These are phyloP conservation scores for Termitomyces sp. DNA, from an alignment of 768 basidiomycete species.

Conservation along the genomic window DNA sequence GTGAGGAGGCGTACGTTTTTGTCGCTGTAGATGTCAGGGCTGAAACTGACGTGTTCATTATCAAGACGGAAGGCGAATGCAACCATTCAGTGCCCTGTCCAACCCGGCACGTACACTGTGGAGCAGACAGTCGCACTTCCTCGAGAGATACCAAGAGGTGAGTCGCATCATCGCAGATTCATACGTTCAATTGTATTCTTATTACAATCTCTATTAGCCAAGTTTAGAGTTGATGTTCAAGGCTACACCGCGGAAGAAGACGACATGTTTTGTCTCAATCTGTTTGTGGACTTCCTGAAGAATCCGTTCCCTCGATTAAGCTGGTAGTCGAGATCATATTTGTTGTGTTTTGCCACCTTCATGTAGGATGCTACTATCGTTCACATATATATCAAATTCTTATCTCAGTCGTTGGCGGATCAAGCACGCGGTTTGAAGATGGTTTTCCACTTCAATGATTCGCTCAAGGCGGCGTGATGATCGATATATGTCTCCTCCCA, in stretches of 20 bases:
- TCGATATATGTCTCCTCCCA: no score
- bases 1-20: slow-evolving; percentile 84
- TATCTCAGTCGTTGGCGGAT: not conserved
- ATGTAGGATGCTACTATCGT: not conserved
- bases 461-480: not conserved
- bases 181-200: not conserved
- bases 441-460: no score
- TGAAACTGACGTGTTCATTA: slow-evolving; percentile 3
- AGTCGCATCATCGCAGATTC: no score
- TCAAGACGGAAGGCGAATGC: slow-evolving; percentile 71
- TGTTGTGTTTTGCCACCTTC: not conserved
- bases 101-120: slow-evolving; percentile 67
- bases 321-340: slow-evolving; percentile 21
- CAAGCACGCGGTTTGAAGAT: not conserved
- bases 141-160: slow-evolving; percentile 85
- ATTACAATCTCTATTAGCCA: slow-evolving; percentile 50
- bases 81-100: slow-evolving; percentile 80
- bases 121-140: slow-evolving; percentile 84
- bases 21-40: not conserved
- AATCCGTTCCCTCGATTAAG: slow-evolving; percentile 29
- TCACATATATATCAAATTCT: not conserved
- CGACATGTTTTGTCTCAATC: slow-evolving; percentile 74
- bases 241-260: slow-evolving; percentile 74
- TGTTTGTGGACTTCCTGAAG: slow-evolving; percentile 75
- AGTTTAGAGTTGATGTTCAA: slow-evolving; percentile 67